Conservation (phyloP, 2,329 filamentous ascomycete genomes). For the Sporothrix pseudoabietina region DNA sequence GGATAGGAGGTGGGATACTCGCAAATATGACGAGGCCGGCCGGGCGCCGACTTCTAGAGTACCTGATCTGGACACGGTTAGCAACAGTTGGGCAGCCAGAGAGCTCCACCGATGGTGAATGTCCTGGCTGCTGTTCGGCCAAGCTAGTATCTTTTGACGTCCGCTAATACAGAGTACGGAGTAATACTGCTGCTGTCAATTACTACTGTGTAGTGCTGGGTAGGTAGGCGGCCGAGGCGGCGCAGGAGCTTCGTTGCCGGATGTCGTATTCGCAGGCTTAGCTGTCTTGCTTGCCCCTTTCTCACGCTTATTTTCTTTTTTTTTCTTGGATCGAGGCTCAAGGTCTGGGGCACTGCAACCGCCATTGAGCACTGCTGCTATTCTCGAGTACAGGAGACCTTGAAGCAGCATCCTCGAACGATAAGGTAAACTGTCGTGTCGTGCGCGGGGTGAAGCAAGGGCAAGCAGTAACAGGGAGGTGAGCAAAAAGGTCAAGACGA, state of each 20-base stretch:
- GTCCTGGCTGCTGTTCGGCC: not conserved
- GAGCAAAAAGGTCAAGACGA: not conserved
- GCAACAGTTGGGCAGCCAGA: not conserved
- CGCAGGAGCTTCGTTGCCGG: not conserved
- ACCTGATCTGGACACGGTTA: not conserved
- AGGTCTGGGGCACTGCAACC: not conserved
- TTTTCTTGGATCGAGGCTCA: not conserved
- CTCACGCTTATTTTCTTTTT: not conserved
- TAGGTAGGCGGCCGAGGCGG: not conserved
- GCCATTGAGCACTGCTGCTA: not conserved
- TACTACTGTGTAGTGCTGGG: too few relatives aligned
- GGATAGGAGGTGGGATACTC: not conserved
- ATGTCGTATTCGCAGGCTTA: slow-evolving; percentile 4
- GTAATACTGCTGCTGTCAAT: not conserved
- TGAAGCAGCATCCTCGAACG: not conserved
- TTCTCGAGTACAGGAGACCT: not conserved
- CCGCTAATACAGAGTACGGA: too few relatives aligned
- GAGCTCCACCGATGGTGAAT: slow-evolving; percentile 13
- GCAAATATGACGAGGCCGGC: not conserved
- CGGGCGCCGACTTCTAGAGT: not conserved
- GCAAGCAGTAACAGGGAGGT: slow-evolving; percentile 6
- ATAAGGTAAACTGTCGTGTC: not conserved
- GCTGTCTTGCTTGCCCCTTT: not conserved
- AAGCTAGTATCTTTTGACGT: not conserved
- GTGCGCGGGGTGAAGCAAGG: slow-evolving; percentile 9